phyloP scores from a whole-genome alignment of 192 early-diverging fungal species.

The Backusella liffmaniae region DNA sequence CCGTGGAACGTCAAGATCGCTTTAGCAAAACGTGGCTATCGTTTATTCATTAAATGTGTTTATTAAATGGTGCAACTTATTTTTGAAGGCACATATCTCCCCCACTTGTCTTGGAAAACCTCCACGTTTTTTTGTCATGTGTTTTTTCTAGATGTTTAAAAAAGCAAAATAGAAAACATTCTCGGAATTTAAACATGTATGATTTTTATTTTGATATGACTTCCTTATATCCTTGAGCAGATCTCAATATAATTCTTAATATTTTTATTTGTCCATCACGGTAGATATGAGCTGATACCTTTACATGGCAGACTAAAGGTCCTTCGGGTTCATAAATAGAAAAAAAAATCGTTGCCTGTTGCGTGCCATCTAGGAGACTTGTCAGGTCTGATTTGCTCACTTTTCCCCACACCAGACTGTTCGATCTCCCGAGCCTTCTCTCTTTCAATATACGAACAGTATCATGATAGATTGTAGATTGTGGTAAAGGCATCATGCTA shows the following conservation, averaged over 20 bases:
- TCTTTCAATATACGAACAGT: background rate
- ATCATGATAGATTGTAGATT: background rate
- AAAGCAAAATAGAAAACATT: background rate
- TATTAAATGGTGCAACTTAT: background rate
- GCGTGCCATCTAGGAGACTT: background rate
- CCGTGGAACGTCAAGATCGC: background rate
- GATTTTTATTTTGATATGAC: background rate
- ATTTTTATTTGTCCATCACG: background rate
- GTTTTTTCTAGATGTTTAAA: background rate
- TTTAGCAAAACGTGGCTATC: background rate
- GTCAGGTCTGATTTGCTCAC: background rate
- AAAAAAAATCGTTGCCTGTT: background rate
- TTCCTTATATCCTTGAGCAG: background rate
- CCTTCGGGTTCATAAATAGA: background rate
- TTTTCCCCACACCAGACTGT: background rate
- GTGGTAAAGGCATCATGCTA: background rate
- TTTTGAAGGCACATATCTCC: background rate
- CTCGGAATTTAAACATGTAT: background rate
- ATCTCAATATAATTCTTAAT: background rate
- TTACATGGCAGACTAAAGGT: background rate
- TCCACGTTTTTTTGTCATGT: slow-evolving; percentile 2
- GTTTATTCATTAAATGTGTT: background rate
- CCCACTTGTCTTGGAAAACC: background rate
- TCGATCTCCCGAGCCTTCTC: background rate
- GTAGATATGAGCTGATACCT: background rate